Conservation (phyloP, 2,329 filamentous ascomycete species). For the Exophiala sp. region DNA sequence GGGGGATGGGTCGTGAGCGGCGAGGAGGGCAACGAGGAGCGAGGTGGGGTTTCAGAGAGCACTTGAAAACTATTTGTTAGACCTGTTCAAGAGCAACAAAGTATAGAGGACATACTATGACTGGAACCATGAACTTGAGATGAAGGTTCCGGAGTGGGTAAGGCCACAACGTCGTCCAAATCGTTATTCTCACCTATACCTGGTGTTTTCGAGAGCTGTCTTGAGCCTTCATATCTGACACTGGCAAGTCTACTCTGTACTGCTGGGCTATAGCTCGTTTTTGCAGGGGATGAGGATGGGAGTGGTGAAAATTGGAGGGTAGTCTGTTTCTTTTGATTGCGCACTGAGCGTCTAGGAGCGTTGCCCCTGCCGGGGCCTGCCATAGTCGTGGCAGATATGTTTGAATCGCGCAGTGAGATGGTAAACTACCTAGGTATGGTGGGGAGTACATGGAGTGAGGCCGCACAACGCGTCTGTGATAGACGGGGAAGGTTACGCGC, state of each 20-base stretch:
- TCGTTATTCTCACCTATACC: constrained; percentile 2
- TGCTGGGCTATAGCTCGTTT: constrained; percentile 23
- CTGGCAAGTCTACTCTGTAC: constrained; percentile 32
- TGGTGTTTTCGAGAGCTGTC: constrained; percentile 8
- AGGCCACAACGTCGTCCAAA: background rate
- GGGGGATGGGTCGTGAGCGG: constrained; percentile 1
- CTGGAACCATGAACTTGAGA: constrained; percentile 16
- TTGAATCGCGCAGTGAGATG: background rate
- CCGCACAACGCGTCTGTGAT: background rate
- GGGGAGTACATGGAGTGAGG: background rate
- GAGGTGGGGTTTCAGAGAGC: background rate
- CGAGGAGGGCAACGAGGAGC: constrained; percentile 7
- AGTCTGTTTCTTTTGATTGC: constrained; percentile 33
- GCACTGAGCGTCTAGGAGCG: constrained; percentile 12
- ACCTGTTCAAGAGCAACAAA: background rate
- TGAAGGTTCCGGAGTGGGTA: constrained; percentile 25
- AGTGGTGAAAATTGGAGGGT: constrained; percentile 40
- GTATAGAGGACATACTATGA: constrained; percentile 6
- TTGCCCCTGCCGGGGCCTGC: background rate
- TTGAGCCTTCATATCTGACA: constrained; percentile 31
- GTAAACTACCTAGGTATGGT: too few relatives aligned
- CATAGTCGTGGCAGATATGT: background rate
- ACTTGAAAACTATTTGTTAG: constrained; percentile 1
- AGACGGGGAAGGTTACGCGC: background rate
- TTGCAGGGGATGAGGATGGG: constrained; percentile 30